Percentiles rank a stretch among this genome's conserved stretches.
phyloP scores from a whole-genome alignment of 1,284 basidiomycete genomes.

The Cryptococcus sp. region DNA sequence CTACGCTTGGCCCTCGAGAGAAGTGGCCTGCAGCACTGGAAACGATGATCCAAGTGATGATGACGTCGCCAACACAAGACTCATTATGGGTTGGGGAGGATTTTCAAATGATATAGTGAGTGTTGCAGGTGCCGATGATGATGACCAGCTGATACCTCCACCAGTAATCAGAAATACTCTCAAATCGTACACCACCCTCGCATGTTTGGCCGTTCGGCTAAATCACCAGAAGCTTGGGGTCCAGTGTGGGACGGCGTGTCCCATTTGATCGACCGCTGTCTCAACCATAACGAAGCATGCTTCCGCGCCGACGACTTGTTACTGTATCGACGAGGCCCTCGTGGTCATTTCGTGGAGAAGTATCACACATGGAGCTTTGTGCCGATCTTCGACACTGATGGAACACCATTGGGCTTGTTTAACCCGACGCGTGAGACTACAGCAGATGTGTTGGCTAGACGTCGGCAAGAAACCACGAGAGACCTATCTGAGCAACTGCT shows the following conservation, averaged over 20 bases:
- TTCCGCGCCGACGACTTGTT: constrained; percentile 36
- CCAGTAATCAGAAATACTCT: constrained; percentile 38
- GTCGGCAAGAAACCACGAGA: constrained; percentile 34
- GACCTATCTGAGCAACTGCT: constrained; percentile 38
- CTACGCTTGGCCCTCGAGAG: constrained; percentile 31
- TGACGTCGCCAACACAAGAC: constrained; percentile 31
- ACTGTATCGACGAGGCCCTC: constrained; percentile 21
- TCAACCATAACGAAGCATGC: constrained; percentile 18
- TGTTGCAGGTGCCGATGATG: neutral
- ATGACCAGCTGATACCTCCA: neutral
- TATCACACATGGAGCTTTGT: constrained; percentile 43
- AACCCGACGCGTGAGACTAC: constrained; percentile 40
- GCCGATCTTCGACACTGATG: constrained; percentile 33
- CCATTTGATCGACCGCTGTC: constrained; percentile 19
- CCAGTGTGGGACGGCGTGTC: constrained; percentile 27
- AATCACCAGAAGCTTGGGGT: constrained; percentile 31
- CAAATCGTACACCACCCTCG: constrained; percentile 32
- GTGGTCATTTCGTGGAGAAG: constrained; percentile 28
- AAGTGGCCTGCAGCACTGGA: constrained; percentile 34
- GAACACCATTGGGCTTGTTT: constrained; percentile 35
- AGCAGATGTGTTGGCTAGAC: constrained; percentile 30
- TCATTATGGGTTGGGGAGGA: constrained; percentile 41
- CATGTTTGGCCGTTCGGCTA: constrained; percentile 31
- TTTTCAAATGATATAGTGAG: constrained; percentile 40
- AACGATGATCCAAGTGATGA: constrained; percentile 31